Conservation (phyloP, 345 rosid genomes). For the Syzygium aromaticum region DNA sequence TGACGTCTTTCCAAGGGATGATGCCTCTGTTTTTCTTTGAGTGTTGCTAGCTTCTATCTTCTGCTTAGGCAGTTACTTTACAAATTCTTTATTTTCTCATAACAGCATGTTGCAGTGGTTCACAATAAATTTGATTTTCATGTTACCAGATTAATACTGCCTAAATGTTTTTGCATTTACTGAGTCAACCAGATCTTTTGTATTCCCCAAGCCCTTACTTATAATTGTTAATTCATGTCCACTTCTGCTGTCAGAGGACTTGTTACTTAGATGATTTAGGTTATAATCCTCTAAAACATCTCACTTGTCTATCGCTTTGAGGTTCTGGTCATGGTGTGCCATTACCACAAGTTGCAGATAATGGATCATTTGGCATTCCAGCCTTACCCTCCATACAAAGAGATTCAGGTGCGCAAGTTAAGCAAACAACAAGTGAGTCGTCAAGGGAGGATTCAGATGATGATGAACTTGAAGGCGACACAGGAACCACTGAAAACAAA, state of each 20-base stretch:
- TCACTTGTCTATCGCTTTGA: conserved; percentile 11
- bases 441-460: conserved; percentile 92
- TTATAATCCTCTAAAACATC: background rate
- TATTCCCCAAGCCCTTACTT: background rate
- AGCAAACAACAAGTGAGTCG: conserved; percentile 87
- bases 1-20: background rate
- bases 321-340: conserved; percentile 24
- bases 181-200: background rate
- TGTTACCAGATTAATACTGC: background rate
- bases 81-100: background rate
- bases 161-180: background rate
- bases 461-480: conserved; percentile 86
- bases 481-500: conserved; percentile 49
- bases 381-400: conserved; percentile 21
- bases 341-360: conserved; percentile 28
- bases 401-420: conserved; percentile 25
- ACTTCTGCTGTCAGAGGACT: background rate
- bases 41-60: background rate
- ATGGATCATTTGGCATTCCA: conserved; percentile 20
- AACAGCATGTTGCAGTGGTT: background rate
- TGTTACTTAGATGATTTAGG: background rate
- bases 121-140: background rate
- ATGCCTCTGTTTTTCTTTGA: background rate
- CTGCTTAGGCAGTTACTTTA: background rate
- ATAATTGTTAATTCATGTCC: background rate